Base-by-base conservation (phyloP, 2,329 filamentous ascomycete genomes). In the Bisporella sp. region DNA sequence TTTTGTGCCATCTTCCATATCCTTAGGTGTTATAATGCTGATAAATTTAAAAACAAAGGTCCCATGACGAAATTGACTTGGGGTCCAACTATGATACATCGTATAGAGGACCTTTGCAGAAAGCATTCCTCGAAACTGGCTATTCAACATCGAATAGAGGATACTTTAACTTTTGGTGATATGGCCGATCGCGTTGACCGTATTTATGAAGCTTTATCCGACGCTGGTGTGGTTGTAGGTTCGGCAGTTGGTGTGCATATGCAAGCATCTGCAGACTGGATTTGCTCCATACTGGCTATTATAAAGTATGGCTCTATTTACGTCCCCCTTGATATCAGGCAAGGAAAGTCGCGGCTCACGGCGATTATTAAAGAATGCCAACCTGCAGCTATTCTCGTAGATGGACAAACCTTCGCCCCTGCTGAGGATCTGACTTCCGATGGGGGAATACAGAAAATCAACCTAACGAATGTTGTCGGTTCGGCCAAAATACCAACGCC, bases 241-340 rank as follows among this genome's bases (percentile, higher is more conserved):
- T 9, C 11, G 13, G 5, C 5, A 21, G 51, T 55, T 1, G 46
- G 37, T 7, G 55, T 57, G 8, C 48, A 48, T 13, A 48, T 51
- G 12, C 48, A 58, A n/a, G 49, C 57, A 5, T 48, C 47, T 31
- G 44, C 49, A 6, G 55, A 62, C 35, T 62, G 57, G 57, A 57
- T 65, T 30, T 61, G 57, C 39, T 66, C 63, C 5, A 51, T 68
- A 43, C 55, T 71, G 3, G 67, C 65, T 5, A 62, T 68, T 21
- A 45, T 65, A 42, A 55, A 59, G 1, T 51, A 64, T 28, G 66
- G 66, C 3, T 65, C 59, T 6, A 52, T 60, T 4, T 70, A 69
- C 45, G 47, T 69, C 5, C 67, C 68, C 0, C 45, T 71, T 7
- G 67, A 69, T 47, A 53, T 56, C 4, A 57, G 60, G 9, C 60